Evolutionary conservation across 305 asterid species (phyloP).

Genomic region (Solanum hybrid): DNA sequence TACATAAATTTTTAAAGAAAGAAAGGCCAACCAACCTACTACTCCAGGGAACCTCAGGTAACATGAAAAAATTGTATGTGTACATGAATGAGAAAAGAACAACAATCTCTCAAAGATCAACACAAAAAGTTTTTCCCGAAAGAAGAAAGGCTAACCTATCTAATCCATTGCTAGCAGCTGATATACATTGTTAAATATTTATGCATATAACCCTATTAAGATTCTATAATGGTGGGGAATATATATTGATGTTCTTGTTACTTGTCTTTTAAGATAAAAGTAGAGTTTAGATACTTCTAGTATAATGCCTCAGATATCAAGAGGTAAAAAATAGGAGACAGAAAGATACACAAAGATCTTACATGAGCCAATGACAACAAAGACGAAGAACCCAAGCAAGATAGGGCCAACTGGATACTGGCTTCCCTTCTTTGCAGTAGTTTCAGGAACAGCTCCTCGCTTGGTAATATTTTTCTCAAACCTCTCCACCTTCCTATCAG

Average conservation of each 20-base stretch:
- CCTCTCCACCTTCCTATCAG: constrained; percentile 75
- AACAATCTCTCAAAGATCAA: not conserved
- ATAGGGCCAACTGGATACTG: constrained; percentile 73
- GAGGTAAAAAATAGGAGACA: not conserved
- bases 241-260: not conserved
- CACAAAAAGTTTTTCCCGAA: not conserved
- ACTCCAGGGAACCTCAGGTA: not conserved
- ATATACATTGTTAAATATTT: not conserved
- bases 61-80: not conserved
- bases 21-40: not conserved
- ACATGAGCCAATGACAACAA: constrained; percentile 94
- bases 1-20: not conserved
- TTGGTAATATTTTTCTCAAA: constrained; percentile 79
- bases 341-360: constrained; percentile 16
- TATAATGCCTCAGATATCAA: not conserved
- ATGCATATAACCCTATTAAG: not conserved
- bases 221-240: not conserved
- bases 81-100: not conserved
- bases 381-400: constrained; percentile 76
- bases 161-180: not conserved
- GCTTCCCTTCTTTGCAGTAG: constrained; percentile 67
- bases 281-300: not conserved
- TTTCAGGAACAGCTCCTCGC: constrained; percentile 66
- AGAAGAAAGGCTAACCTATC: not conserved
- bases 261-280: not conserved